These are phyloP conservation scores for Vigna mungo DNA, from an alignment of 306 rosid genomes.

Conservation along the genomic window DNA sequence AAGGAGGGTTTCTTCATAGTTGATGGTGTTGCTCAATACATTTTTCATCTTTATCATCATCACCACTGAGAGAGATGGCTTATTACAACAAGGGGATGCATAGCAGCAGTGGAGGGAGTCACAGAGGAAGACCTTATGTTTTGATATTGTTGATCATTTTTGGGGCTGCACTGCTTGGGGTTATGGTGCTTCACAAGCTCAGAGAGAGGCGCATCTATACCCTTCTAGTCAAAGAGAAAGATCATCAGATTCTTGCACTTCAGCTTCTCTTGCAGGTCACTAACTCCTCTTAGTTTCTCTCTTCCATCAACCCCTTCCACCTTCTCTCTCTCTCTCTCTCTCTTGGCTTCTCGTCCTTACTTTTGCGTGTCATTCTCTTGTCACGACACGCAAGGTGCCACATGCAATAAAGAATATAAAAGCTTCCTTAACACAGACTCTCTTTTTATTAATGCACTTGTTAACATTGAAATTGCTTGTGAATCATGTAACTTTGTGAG, in stretches of 20 bases:
- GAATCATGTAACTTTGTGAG: neutral
- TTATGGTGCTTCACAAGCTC: constrained; percentile 80
- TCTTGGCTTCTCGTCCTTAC: constrained; percentile 28
- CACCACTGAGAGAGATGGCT: constrained; percentile 43
- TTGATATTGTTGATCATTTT: constrained; percentile 68
- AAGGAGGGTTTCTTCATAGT: neutral
- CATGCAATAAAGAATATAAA: constrained; percentile 41
- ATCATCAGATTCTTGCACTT: constrained; percentile 61
- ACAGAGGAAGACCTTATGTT: constrained; percentile 60
- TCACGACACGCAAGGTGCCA: constrained; percentile 35
- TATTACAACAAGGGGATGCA: constrained; percentile 58
- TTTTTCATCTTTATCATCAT: constrained; percentile 14
- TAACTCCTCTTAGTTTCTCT: constrained; percentile 3
- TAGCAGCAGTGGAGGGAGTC: constrained; percentile 50
- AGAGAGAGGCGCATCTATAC: constrained; percentile 80
- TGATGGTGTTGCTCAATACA: neutral
- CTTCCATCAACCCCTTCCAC: neutral
- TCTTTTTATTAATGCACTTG: neutral
- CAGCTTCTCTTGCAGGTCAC: constrained; percentile 76
- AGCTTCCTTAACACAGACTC: neutral
- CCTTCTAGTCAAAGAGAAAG: constrained; percentile 74
- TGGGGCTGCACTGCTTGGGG: constrained; percentile 86
- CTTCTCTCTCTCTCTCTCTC: constrained; percentile 27
- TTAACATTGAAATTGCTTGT: neutral
- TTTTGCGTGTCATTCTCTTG: constrained; percentile 38